Conservation (phyloP, 164 flowering plant genomes). For the Stephania japonica region DNA sequence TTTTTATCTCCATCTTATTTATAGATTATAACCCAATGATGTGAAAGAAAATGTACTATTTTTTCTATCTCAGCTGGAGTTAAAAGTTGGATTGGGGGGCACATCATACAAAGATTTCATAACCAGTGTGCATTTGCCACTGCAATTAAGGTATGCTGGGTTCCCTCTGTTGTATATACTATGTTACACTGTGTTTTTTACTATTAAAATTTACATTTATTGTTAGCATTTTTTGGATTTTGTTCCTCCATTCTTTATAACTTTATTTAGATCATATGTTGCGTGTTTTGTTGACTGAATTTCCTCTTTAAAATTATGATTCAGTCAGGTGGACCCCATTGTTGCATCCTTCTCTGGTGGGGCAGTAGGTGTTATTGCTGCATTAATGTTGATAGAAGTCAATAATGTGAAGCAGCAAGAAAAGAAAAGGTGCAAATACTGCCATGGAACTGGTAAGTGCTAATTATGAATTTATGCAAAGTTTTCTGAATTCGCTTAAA, state of each 20-base stretch:
- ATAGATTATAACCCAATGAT: background rate
- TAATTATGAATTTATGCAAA: slow-evolving; percentile 19
- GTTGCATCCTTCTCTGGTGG: slow-evolving; percentile 97
- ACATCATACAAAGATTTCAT: slow-evolving; percentile 91
- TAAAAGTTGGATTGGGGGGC: slow-evolving; percentile 85
- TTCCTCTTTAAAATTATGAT: slow-evolving; percentile 15
- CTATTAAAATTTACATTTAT: too few species aligned
- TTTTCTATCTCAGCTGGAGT: slow-evolving; percentile 62
- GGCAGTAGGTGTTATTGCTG: slow-evolving; percentile 90
- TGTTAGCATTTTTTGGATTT: too few species aligned
- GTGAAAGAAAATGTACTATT: background rate
- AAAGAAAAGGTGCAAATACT: slow-evolving; percentile 85
- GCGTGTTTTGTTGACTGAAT: slow-evolving; percentile 6
- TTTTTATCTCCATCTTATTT: too few species aligned
- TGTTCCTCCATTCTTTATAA: too few species aligned
- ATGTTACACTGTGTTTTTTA: too few species aligned
- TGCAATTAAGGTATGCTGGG: slow-evolving; percentile 61
- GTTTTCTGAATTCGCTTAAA: background rate
- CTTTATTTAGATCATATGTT: background rate
- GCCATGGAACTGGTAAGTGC: slow-evolving; percentile 90
- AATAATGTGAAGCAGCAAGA: slow-evolving; percentile 89
- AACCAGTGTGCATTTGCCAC: slow-evolving; percentile 71
- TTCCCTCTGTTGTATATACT: too few species aligned
- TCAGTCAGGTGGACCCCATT: slow-evolving; percentile 94
- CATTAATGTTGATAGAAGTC: slow-evolving; percentile 79